Evolutionary conservation across 2,329 filamentous ascomycete species (phyloP).

Genomic region (Hortaea werneckii): DNA sequence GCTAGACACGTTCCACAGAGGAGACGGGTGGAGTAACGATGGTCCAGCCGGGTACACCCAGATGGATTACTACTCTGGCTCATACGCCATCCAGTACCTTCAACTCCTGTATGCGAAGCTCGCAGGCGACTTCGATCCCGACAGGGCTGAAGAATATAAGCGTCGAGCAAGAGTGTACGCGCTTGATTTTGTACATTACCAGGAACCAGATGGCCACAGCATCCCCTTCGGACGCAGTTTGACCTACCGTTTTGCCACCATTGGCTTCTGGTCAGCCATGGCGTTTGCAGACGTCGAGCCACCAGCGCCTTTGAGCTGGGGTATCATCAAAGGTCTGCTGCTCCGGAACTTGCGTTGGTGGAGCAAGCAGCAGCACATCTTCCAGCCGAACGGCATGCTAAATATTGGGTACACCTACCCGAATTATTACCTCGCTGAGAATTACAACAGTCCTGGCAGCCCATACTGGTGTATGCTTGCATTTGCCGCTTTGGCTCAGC

Average conservation of each 20-base stretch:
- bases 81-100: slow-evolving; percentile 71
- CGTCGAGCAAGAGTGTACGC: slow-evolving; percentile 28
- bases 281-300: slow-evolving; percentile 67
- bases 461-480: slow-evolving; percentile 72
- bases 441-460: slow-evolving; percentile 67
- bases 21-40: slow-evolving; percentile 70
- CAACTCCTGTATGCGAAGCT: slow-evolving; percentile 58
- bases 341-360: slow-evolving; percentile 69
- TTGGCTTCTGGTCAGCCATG: slow-evolving; percentile 71
- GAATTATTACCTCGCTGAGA: slow-evolving; percentile 73
- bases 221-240: slow-evolving; percentile 71
- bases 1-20: slow-evolving; percentile 71
- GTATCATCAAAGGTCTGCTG: slow-evolving; percentile 66
- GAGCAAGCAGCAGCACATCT: slow-evolving; percentile 65
- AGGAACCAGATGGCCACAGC: slow-evolving; percentile 58
- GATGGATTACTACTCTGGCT: slow-evolving; percentile 79
- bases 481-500: slow-evolving; percentile 61
- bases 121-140: no score
- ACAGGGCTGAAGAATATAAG: no score
- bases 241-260: slow-evolving; percentile 76
- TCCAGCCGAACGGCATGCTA: slow-evolving; percentile 63
- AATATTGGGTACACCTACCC: slow-evolving; percentile 70
- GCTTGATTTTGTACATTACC: slow-evolving; percentile 65
- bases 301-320: slow-evolving; percentile 63
- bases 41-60: slow-evolving; percentile 69